Evolutionary conservation across 345 rosid species (phyloP).

Genomic region (Eucalyptus grandis): DNA sequence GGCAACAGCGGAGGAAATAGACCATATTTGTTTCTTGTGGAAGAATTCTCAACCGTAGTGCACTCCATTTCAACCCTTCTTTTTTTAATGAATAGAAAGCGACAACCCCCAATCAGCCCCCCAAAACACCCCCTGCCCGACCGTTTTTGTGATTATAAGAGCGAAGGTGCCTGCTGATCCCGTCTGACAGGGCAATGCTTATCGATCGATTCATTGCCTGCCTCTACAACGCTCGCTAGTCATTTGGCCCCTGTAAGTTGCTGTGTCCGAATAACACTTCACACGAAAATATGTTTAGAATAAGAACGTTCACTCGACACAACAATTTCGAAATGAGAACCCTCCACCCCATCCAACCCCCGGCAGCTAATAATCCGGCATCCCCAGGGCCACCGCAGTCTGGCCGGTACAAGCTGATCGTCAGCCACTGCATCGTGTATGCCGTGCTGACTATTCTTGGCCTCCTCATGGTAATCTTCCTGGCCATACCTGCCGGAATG

Average conservation of each 20-base stretch:
- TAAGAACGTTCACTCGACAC: constrained; percentile 4
- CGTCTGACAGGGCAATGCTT: background rate
- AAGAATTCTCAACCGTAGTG: too few relatives aligned
- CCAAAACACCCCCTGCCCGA: too few relatives aligned
- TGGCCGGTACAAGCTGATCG: background rate
- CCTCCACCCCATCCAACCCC: background rate
- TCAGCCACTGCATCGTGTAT: background rate
- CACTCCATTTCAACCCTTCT: too few relatives aligned
- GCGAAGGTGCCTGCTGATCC: too few relatives aligned
- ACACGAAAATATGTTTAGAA: background rate
- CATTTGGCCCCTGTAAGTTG: background rate
- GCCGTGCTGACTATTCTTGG: background rate
- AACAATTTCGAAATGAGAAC: background rate
- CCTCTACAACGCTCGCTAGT: background rate
- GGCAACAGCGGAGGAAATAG: too few relatives aligned
- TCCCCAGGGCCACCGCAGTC: background rate
- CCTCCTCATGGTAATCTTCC: background rate
- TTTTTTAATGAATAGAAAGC: too few relatives aligned
- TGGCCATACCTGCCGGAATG: background rate
- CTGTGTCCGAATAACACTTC: background rate
- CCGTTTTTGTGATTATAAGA: too few relatives aligned
- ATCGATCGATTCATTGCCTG: background rate
- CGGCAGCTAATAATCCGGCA: background rate
- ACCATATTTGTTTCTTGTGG: too few relatives aligned
- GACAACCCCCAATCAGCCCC: too few relatives aligned